phyloP scores from a whole-genome alignment of 306 rosid species.

The Gillenia trifoliata region DNA sequence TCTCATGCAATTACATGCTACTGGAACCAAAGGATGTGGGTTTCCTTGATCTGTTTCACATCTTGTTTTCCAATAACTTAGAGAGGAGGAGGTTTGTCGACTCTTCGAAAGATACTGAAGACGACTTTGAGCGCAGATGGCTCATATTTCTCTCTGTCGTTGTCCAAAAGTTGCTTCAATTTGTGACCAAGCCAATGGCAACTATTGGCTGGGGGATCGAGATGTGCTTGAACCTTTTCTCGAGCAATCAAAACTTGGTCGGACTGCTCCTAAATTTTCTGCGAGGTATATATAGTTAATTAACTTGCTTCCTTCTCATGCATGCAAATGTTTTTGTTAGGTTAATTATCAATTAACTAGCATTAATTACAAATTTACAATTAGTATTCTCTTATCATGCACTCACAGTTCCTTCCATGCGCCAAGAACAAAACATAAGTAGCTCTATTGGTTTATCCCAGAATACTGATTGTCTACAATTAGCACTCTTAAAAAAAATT shows the following conservation, averaged over 20 bases:
- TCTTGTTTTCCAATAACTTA: constrained; percentile 35
- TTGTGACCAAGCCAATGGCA: constrained; percentile 37
- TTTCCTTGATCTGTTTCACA: constrained; percentile 38
- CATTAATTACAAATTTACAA: neutral
- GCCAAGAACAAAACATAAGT: too few species aligned
- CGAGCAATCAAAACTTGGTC: constrained; percentile 31
- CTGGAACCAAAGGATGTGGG: constrained; percentile 52
- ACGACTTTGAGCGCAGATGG: constrained; percentile 42
- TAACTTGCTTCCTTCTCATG: neutral
- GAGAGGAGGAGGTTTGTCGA: constrained; percentile 44
- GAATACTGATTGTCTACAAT: too few species aligned
- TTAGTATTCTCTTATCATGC: too few species aligned
- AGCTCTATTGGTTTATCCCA: too few species aligned
- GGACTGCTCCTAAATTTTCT: constrained; percentile 32
- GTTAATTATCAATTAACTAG: neutral
- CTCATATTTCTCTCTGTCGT: constrained; percentile 49
- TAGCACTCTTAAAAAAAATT: too few species aligned
- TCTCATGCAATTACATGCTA: constrained; percentile 47
- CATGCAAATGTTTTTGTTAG: neutral
- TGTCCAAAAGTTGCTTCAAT: constrained; percentile 38
- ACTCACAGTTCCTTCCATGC: too few species aligned
- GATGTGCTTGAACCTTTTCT: constrained; percentile 36
- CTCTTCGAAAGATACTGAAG: constrained; percentile 12
- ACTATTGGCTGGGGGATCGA: constrained; percentile 40
- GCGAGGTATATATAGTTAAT: constrained; percentile 25